Conservation (phyloP, 306 rosid species). For the Cercis canadensis region DNA sequence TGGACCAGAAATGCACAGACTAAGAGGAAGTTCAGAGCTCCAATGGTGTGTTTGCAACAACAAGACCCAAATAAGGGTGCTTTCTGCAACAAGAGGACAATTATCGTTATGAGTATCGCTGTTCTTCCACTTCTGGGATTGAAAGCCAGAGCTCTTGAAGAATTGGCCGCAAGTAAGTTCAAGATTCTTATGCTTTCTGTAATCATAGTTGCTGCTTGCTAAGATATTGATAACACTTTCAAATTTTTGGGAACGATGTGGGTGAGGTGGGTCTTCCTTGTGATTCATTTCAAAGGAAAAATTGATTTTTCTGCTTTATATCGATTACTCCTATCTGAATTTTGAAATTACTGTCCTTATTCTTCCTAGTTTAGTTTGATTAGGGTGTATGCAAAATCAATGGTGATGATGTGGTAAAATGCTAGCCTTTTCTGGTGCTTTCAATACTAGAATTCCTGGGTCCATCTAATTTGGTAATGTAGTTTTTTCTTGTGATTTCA, state of each 20-base stretch:
- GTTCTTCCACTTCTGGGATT: constrained; percentile 71
- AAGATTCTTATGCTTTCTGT: neutral
- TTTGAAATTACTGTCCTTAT: neutral
- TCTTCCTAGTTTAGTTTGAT: neutral
- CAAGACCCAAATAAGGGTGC: constrained; percentile 35
- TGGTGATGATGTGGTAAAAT: neutral
- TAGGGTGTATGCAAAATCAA: neutral
- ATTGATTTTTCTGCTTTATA: neutral
- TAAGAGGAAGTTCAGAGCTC: constrained; percentile 38
- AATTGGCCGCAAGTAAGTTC: constrained; percentile 48
- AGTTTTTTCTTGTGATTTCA: neutral
- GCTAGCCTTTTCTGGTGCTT: neutral
- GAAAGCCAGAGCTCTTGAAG: constrained; percentile 65
- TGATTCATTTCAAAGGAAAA: neutral
- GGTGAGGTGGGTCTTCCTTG: constrained; percentile 15
- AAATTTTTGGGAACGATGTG: neutral
- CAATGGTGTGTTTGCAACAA: constrained; percentile 44
- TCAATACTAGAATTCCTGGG: neutral
- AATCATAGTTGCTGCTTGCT: neutral
- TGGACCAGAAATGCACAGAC: constrained; percentile 42
- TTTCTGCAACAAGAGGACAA: constrained; percentile 55
- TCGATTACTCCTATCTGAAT: constrained; percentile 8
- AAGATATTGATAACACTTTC: neutral
- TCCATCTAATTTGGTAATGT: neutral
- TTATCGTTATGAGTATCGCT: constrained; percentile 66